Evolutionary conservation across 257 asterid genomes (phyloP).

Genomic region (Hygrophila difformis): DNA sequence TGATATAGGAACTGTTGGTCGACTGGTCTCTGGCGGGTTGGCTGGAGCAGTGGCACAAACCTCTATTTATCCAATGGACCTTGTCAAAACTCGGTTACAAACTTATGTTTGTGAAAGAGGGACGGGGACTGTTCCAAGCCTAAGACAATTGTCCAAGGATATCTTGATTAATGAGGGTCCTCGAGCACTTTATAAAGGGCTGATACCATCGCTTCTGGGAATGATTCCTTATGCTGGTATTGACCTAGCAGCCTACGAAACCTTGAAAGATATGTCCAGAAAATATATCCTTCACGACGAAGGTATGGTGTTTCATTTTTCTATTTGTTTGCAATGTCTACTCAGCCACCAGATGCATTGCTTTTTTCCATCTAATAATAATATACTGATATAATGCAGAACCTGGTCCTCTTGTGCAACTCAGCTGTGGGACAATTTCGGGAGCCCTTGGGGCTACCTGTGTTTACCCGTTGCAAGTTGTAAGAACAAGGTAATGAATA

Average conservation of each 20-base stretch:
- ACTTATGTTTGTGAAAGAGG: conserved; percentile 67
- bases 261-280: conserved; percentile 79
- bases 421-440: conserved; percentile 86
- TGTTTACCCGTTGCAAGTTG: conserved; percentile 92
- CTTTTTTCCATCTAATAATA: conserved; percentile 13
- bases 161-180: conserved; percentile 90
- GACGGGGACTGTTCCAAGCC: conserved; percentile 56
- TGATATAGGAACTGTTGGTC: conserved; percentile 61
- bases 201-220: conserved; percentile 91
- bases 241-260: conserved; percentile 84
- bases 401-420: conserved; percentile 89
- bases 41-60: conserved; percentile 99
- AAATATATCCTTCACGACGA: conserved; percentile 62
- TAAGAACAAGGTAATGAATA: conserved; percentile 74
- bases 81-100: conserved; percentile 88
- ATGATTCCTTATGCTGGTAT: conserved; percentile 94
- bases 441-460: conserved; percentile 97
- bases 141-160: conserved; percentile 65
- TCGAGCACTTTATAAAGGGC: conserved; percentile 85
- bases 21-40: conserved; percentile 81
- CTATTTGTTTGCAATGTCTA: background rate
- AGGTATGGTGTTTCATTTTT: conserved; percentile 38
- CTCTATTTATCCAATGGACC: conserved; percentile 94
- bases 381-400: conserved; percentile 41
- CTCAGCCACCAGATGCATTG: conserved; percentile 10